Conservation (phyloP, 257 asterid species). For the Fraxinus cuspidata region DNA sequence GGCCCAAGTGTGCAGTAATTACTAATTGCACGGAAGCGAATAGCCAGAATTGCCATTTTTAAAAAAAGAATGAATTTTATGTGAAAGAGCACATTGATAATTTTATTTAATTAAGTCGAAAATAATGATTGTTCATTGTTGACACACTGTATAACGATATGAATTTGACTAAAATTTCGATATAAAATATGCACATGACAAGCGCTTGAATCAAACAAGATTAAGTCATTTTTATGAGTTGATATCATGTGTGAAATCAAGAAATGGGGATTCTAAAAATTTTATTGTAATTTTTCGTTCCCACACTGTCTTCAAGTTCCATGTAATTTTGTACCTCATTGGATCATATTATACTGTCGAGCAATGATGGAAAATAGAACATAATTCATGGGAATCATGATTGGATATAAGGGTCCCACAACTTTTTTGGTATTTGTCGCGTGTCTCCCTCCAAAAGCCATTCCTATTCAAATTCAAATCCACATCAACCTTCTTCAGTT, state of each 20-base stretch:
- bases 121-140: no score
- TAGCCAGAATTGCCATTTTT: no score
- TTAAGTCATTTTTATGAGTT: neutral
- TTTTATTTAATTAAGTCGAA: no score
- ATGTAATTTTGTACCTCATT: neutral
- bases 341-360: neutral
- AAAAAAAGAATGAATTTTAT: no score
- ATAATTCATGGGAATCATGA: neutral
- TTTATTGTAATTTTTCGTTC: neutral
- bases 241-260: neutral
- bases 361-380: neutral
- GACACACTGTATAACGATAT: no score
- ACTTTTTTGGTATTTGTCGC: neutral
- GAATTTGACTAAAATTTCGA: no score
- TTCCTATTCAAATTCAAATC: slow-evolving; percentile 33
- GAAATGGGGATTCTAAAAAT: neutral
- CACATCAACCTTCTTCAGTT: neutral
- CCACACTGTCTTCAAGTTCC: neutral
- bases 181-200: no score
- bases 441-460: neutral
- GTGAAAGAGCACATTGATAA: no score
- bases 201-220: no score
- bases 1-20: no score
- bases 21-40: no score
- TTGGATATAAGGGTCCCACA: neutral